Percentiles rank a stretch among this genome's conserved stretches.
These are phyloP conservation scores for Aureobasidium zeae DNA, from an alignment of 2,329 filamentous ascomycete species.

Conservation along the genomic window DNA sequence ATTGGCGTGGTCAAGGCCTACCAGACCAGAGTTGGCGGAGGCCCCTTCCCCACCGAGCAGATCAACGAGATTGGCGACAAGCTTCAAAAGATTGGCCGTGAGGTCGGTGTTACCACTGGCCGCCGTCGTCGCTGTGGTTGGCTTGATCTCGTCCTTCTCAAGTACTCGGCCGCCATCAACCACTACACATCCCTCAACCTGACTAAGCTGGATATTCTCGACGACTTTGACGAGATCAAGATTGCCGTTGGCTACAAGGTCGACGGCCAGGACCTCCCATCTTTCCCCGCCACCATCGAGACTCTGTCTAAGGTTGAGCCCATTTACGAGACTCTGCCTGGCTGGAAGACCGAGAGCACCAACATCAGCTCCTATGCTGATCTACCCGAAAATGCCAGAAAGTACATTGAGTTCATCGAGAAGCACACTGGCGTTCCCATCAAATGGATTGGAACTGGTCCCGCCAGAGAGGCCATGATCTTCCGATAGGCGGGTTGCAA, in stretches of 20 bases:
- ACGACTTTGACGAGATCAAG: constrained; percentile 66
- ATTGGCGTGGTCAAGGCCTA: constrained; percentile 62
- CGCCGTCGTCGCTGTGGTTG: constrained; percentile 54
- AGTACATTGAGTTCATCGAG: constrained; percentile 61
- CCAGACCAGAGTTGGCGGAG: constrained; percentile 48
- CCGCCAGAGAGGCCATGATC: constrained; percentile 58
- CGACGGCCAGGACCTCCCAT: constrained; percentile 47
- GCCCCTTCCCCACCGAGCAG: constrained; percentile 61
- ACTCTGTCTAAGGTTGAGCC: constrained; percentile 52
- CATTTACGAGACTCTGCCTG: constrained; percentile 58
- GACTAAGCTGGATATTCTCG: constrained; percentile 61
- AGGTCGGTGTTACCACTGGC: constrained; percentile 50
- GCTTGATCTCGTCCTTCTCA: constrained; percentile 60
- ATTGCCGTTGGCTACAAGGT: constrained; percentile 61
- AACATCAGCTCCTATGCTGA: constrained; percentile 51
- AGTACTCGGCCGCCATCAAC: constrained; percentile 57
- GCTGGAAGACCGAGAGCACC: constrained; percentile 59
- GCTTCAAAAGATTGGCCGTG: constrained; percentile 47
- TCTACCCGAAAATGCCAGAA: constrained; percentile 53
- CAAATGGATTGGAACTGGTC: constrained; percentile 59
- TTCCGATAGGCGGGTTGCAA: constrained; percentile 11
- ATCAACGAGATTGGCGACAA: constrained; percentile 48
- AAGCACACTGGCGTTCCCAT: constrained; percentile 54
- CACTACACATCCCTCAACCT: constrained; percentile 57
- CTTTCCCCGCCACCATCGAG: constrained; percentile 56